A percentile compares a stretch with the other conserved stretches of the same genome.
Conservation (phyloP, 805 yeast genomes). For the Kazachstania psychrophila region DNA sequence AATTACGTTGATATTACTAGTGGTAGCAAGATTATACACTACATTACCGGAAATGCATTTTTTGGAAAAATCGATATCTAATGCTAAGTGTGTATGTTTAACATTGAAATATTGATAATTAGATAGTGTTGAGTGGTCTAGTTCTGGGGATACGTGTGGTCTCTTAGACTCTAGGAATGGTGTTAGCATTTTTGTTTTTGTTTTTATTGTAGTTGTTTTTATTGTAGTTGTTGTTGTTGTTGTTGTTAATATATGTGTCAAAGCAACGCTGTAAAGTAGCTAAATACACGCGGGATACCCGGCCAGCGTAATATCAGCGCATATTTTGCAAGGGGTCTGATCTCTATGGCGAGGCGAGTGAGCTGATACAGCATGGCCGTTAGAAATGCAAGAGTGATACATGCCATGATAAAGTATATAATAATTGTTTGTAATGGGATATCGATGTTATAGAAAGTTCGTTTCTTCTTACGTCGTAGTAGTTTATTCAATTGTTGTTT, state of each 20-base stretch:
- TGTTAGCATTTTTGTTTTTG: constrained; percentile 17
- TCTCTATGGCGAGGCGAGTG: neutral
- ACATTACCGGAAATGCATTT: constrained; percentile 50
- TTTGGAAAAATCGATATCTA: constrained; percentile 47
- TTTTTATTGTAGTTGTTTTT: neutral
- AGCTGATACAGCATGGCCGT: no score
- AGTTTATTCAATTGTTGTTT: no score
- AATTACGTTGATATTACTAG: constrained; percentile 21
- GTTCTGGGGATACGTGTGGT: constrained; percentile 37
- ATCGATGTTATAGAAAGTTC: no score
- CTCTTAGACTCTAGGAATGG: constrained; percentile 21
- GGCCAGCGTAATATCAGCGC: no score
- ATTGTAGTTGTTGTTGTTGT: no score
- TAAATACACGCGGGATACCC: no score
- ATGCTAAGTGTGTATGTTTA: constrained; percentile 41
- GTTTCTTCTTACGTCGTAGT: no score
- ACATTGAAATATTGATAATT: constrained; percentile 51
- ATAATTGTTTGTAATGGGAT: no score
- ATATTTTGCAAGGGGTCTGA: neutral
- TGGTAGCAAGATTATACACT: constrained; percentile 25
- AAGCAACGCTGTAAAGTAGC: no score
- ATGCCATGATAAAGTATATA: neutral
- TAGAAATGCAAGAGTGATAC: no score
- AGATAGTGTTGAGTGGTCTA: constrained; percentile 73
- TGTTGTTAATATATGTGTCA: no score